Evolutionary conservation across 805 yeast genomes (phyloP).

Genomic region (Ogataea angusta): DNA sequence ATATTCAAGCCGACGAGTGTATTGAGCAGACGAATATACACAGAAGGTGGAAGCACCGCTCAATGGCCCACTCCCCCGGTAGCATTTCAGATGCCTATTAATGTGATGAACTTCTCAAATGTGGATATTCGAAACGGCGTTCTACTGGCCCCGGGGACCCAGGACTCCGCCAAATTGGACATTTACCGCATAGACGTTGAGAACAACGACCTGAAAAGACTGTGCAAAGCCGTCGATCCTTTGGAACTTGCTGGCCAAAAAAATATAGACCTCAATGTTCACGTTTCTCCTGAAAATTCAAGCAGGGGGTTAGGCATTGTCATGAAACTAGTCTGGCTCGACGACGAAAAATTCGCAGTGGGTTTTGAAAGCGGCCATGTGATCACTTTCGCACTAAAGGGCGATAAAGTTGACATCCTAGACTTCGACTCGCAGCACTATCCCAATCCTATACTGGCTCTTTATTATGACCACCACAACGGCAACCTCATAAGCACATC

Average conservation of each 20-base stretch:
- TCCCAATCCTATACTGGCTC: constrained; percentile 55
- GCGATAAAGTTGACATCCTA: constrained; percentile 19
- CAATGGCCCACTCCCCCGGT: constrained; percentile 24
- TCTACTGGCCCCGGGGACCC: constrained; percentile 60
- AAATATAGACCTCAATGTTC: constrained; percentile 20
- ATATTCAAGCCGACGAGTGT: constrained; percentile 16
- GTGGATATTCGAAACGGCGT: constrained; percentile 38
- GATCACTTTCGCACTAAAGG: constrained; percentile 27
- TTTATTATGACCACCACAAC: constrained; percentile 31
- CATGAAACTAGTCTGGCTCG: constrained; percentile 51
- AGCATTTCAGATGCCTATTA: constrained; percentile 58
- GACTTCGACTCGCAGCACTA: constrained; percentile 33
- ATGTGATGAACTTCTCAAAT: constrained; percentile 69
- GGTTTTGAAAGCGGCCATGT: constrained; percentile 80
- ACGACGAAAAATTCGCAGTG: constrained; percentile 35
- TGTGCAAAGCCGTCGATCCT: constrained; percentile 34
- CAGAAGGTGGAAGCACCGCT: constrained; percentile 20
- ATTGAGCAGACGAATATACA: constrained; percentile 17
- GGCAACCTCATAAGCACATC: constrained; percentile 43
- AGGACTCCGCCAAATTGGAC: constrained; percentile 62
- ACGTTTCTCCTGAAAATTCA: constrained; percentile 16
- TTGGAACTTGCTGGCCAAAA: constrained; percentile 25
- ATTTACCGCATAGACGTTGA: constrained; percentile 41
- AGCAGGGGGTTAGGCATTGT: constrained; percentile 56
- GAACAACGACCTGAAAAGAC: constrained; percentile 25